phyloP scores from a whole-genome alignment of 352 stramenopile genomes.

The Peronospora tabacina region DNA sequence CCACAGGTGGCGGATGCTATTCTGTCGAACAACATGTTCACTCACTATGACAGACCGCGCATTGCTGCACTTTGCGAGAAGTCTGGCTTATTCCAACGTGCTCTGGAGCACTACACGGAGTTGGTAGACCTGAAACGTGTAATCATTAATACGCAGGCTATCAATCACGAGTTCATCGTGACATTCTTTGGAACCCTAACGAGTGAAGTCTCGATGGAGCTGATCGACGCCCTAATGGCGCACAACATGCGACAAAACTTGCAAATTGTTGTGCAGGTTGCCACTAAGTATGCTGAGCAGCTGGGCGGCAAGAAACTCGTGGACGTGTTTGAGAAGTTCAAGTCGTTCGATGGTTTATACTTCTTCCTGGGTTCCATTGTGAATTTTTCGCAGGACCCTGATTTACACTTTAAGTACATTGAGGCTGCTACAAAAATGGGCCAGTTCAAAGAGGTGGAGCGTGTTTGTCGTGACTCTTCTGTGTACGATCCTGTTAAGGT shows the following conservation, averaged over 20 bases:
- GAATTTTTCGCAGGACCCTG: slow-evolving; percentile 96
- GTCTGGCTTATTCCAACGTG: slow-evolving; percentile 96
- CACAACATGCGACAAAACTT: slow-evolving; percentile 97
- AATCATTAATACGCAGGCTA: slow-evolving; percentile 88
- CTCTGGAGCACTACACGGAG: slow-evolving; percentile 98
- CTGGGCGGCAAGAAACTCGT: slow-evolving; percentile 93
- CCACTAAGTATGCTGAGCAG: slow-evolving; percentile 91
- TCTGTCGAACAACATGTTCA: slow-evolving; percentile 98
- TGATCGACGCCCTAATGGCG: slow-evolving; percentile 98
- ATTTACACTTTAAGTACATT: slow-evolving; percentile 99
- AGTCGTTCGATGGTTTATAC: slow-evolving; percentile 97
- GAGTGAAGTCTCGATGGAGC: slow-evolving; percentile 94
- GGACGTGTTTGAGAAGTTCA: slow-evolving; percentile 98
- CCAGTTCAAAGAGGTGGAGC: slow-evolving; percentile 99
- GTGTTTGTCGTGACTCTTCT: slow-evolving; percentile 99
- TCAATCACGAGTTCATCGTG: slow-evolving; percentile 97
- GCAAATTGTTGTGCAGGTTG: slow-evolving; percentile 98
- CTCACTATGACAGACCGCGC: slow-evolving; percentile 96
- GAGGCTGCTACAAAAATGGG: slow-evolving; percentile 98
- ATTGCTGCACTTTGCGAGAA: slow-evolving; percentile 98
- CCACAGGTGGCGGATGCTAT: slow-evolving; percentile 99
- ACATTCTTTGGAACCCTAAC: slow-evolving; percentile 98
- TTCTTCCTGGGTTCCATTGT: slow-evolving; percentile 99
- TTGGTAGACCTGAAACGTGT: slow-evolving; percentile 96
- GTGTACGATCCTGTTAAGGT: slow-evolving; percentile 99